These are phyloP conservation scores for Phytophthora aleatoria DNA, from an alignment of 352 stramenopile genomes.

Conservation along the genomic window DNA sequence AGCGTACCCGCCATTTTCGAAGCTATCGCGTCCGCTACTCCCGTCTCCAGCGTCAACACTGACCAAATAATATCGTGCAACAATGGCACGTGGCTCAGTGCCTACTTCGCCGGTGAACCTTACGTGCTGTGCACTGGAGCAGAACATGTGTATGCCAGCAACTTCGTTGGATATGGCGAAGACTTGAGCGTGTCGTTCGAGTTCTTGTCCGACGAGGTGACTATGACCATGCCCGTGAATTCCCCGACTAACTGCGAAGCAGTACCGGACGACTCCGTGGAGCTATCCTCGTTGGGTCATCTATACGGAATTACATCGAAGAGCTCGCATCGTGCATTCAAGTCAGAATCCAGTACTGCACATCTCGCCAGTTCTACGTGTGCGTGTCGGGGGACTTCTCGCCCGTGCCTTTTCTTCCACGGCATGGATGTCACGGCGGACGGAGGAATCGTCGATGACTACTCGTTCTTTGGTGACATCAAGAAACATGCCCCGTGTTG, in stretches of 20 bases:
- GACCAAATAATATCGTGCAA: no score
- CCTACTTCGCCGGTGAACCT: no score
- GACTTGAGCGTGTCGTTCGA: no score
- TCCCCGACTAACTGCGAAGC: slow-evolving; percentile 19
- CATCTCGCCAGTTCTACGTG: slow-evolving; percentile 39
- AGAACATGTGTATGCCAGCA: no score
- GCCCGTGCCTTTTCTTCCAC: slow-evolving; percentile 60
- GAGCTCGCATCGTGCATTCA: slow-evolving; percentile 23
- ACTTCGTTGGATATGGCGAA: no score
- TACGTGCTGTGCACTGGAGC: no score
- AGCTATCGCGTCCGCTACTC: no score
- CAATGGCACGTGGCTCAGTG: no score
- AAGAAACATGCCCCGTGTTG: slow-evolving; percentile 59
- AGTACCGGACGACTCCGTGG: slow-evolving; percentile 21
- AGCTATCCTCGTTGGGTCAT: slow-evolving; percentile 27
- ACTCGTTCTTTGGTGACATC: slow-evolving; percentile 51
- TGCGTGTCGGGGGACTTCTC: slow-evolving; percentile 37
- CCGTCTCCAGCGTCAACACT: no score
- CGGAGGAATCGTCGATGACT: slow-evolving; percentile 35
- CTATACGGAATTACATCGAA: slow-evolving; percentile 27
- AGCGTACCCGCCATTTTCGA: no score
- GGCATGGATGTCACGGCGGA: slow-evolving; percentile 45
- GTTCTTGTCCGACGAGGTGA: no score
- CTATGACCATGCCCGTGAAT: no score
- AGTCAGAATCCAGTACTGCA: slow-evolving; percentile 18